phyloP scores from a whole-genome alignment of 2,329 filamentous ascomycete species.

The Exophiala dermatitidis region DNA sequence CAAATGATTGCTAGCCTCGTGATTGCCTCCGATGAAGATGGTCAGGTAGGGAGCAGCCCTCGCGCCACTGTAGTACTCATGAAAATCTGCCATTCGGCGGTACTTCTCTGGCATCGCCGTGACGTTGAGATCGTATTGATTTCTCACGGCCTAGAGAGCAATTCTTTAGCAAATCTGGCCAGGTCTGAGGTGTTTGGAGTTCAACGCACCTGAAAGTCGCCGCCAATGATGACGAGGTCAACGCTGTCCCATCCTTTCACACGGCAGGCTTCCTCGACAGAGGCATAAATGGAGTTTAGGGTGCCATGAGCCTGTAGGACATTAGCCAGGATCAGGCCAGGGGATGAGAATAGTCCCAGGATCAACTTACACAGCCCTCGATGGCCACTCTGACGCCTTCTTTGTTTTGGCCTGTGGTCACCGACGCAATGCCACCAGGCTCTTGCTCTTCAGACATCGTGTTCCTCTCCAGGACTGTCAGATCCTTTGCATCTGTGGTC shows the following conservation, averaged over 20 bases:
- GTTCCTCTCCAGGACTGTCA: background rate
- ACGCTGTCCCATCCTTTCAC: constrained; percentile 70
- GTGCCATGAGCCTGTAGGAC: constrained; percentile 71
- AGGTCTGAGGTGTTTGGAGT: constrained; percentile 2
- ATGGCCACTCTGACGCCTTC: constrained; percentile 62
- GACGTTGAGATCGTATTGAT: constrained; percentile 75
- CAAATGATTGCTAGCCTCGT: constrained; percentile 84
- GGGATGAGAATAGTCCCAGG: background rate
- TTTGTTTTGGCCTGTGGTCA: background rate
- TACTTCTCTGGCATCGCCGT: constrained; percentile 89
- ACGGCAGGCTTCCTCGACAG: constrained; percentile 61
- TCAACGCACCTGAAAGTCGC: constrained; percentile 73
- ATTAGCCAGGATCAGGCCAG: background rate
- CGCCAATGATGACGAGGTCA: constrained; percentile 88
- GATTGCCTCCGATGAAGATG: constrained; percentile 88
- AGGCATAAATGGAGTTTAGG: constrained; percentile 82
- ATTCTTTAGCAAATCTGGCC: constrained; percentile 10
- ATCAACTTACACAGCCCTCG: constrained; percentile 68
- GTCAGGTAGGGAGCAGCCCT: constrained; percentile 78
- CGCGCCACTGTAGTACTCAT: constrained; percentile 80
- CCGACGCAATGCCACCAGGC: background rate
- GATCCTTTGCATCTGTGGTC: background rate
- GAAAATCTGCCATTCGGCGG: constrained; percentile 81
- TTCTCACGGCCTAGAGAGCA: constrained; percentile 66
- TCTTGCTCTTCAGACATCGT: background rate